Evolutionary conservation across 169 alveolate species (phyloP), one percentile per base, ranked within the genome.

Genomic region (Babesia sp.): DNA sequence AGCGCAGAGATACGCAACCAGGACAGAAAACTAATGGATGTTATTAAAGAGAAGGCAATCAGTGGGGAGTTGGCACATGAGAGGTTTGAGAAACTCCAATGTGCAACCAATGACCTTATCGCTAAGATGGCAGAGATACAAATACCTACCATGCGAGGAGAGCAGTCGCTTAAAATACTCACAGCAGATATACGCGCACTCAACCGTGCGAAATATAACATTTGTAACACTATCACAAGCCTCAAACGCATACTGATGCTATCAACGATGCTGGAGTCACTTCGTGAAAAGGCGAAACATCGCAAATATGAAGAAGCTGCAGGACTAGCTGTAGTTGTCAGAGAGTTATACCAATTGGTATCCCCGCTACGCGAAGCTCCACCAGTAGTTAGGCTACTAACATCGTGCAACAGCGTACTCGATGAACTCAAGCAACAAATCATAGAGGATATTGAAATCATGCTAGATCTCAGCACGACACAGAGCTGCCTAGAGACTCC

Each of bases 131-230:
- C 66, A 7, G 86, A 77, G 34, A 68, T 77, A 24, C 71, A 69
- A 39, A 61, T 37, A 39, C 81, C 58, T 41, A 61, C 82, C 9
- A 34, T 37, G 74, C 44, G 71, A 11, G 74, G 86, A 0, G 86
- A 77, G 29, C 68, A 71, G 70, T 77, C 86, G 14, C 81, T 77
- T 22, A 77, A 77, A 24, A 36, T 77, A 11, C 74, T 77, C 28
- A 61, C 77, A 28, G 75, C 84, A 20, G 87, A 79, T 44, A 69
- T 79, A 5, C 41, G 83, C 14, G 87, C 83, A 28, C 61, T 79
- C 16, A 64, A 79, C 41, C 68, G 58, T 22, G 87, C 87, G 22
- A 79, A 79, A 39, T 42, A n/a, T 11, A 79, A 79, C 55, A 79
- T 79, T 46, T 79, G 84, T 63, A 64, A 79, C 36, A 79, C 87